Conservation (phyloP, 306 rosid genomes). For the Calophaca sinica region DNA sequence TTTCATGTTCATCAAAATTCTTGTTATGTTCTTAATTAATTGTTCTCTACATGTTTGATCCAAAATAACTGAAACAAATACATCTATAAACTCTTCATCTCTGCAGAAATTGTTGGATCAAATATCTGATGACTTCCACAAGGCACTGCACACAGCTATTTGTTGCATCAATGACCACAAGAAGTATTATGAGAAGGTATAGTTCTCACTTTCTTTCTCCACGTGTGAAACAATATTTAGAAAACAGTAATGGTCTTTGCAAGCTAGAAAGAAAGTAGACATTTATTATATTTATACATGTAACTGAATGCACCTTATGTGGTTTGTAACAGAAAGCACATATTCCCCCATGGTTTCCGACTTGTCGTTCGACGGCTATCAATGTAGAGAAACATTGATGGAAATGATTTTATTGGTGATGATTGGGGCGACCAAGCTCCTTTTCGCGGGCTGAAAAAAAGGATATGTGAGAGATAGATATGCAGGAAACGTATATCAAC, state of each 20-base stretch:
- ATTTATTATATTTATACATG: not conserved
- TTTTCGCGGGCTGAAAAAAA: no score
- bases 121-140: constrained; percentile 55
- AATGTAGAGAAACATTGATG: no score
- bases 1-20: not conserved
- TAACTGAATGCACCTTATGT: not conserved
- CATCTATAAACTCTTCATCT: not conserved
- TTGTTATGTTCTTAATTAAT: not conserved
- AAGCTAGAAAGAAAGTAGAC: not conserved
- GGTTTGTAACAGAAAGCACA: no score
- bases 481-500: no score
- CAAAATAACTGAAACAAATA: not conserved
- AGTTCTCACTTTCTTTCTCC: constrained; percentile 4
- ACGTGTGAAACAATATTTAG: not conserved
- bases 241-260: not conserved
- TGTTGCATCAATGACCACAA: constrained; percentile 75
- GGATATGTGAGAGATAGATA: no score
- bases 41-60: constrained; percentile 11
- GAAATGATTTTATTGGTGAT: no score
- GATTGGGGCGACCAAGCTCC: no score
- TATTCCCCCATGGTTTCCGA: no score
- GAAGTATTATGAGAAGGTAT: constrained; percentile 90
- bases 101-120: constrained; percentile 66
- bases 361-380: no score
- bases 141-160: constrained; percentile 62